Evolutionary conservation across 2,329 filamentous ascomycete species (phyloP).

Genomic region (Microdochium nivale): DNA sequence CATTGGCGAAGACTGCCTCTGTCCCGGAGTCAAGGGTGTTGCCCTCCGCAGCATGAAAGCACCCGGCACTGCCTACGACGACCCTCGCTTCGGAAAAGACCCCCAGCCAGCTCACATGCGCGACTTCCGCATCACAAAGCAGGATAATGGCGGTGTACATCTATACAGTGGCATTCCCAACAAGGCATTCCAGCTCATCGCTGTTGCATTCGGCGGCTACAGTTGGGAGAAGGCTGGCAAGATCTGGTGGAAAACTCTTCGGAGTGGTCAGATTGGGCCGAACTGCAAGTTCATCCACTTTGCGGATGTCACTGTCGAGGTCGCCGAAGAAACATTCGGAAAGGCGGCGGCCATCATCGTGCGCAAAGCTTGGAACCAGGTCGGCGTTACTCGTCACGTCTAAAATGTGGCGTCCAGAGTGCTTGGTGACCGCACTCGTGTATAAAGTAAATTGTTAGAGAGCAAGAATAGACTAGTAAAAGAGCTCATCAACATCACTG

Average conservation of each 20-base stretch:
- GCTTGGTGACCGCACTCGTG: too few species aligned
- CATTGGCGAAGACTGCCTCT: constrained; percentile 42
- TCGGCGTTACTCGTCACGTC: too few species aligned
- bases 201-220: constrained; percentile 39
- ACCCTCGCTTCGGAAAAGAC: constrained; percentile 44
- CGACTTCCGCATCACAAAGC: constrained; percentile 26
- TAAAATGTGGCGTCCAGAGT: too few species aligned
- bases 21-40: constrained; percentile 39
- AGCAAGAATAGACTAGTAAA: too few species aligned
- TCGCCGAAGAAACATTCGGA: constrained; percentile 33
- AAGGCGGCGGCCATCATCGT: too few species aligned
- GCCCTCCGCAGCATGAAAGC: constrained; percentile 46
- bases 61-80: constrained; percentile 43
- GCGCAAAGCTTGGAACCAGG: too few species aligned
- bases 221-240: constrained; percentile 45
- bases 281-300: constrained; percentile 38
- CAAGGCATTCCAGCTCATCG: constrained; percentile 43
- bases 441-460: too few species aligned
- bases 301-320: constrained; percentile 37
- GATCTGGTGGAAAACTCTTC: constrained; percentile 44
- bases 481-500: too few species aligned
- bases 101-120: constrained; percentile 40
- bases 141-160: constrained; percentile 46
- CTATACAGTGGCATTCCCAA: constrained; percentile 50
- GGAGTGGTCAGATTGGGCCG: constrained; percentile 28